phyloP scores from a whole-genome alignment of 768 basidiomycete genomes.

The Lenzites betulinus region DNA sequence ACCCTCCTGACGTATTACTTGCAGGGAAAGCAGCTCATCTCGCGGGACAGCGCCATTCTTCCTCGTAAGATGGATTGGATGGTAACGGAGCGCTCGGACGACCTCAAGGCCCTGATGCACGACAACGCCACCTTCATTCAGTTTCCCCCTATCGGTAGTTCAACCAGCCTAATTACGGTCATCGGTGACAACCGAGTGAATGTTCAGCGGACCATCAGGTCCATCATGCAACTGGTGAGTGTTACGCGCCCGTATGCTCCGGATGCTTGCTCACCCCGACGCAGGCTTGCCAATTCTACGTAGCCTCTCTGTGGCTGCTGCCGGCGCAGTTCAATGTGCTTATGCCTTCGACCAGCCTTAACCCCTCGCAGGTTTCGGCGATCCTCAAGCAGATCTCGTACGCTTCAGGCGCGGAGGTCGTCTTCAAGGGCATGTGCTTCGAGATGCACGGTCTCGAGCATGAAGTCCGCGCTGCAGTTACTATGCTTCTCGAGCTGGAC shows the following conservation, averaged over 20 bases:
- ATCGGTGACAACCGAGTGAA: constrained; percentile 93
- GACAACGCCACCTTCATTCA: constrained; percentile 97
- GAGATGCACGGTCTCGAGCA: constrained; percentile 94
- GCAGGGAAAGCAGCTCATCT: constrained; percentile 89
- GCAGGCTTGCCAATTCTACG: constrained; percentile 92
- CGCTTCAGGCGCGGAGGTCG: constrained; percentile 87
- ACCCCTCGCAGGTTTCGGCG: constrained; percentile 78
- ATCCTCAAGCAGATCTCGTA: constrained; percentile 87
- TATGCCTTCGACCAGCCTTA: constrained; percentile 79
- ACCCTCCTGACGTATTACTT: neutral
- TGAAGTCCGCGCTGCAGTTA: constrained; percentile 84
- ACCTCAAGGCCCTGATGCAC: constrained; percentile 88
- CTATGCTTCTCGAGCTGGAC: constrained; percentile 87
- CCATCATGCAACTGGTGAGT: constrained; percentile 91
- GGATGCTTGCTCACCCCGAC: neutral
- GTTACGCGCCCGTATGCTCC: neutral
- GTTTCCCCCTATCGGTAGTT: constrained; percentile 89
- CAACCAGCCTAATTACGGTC: constrained; percentile 89
- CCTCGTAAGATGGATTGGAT: constrained; percentile 99
- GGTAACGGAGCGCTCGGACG: constrained; percentile 94
- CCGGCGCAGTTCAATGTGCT: constrained; percentile 93
- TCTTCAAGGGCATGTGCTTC: constrained; percentile 97
- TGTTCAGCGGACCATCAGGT: constrained; percentile 90
- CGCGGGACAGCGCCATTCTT: constrained; percentile 89
- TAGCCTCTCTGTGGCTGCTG: constrained; percentile 96